Evolutionary conservation across 225 moss, liverwort and hornwort genomes (phyloP).

Genomic region (Polytrichum formosum): DNA sequence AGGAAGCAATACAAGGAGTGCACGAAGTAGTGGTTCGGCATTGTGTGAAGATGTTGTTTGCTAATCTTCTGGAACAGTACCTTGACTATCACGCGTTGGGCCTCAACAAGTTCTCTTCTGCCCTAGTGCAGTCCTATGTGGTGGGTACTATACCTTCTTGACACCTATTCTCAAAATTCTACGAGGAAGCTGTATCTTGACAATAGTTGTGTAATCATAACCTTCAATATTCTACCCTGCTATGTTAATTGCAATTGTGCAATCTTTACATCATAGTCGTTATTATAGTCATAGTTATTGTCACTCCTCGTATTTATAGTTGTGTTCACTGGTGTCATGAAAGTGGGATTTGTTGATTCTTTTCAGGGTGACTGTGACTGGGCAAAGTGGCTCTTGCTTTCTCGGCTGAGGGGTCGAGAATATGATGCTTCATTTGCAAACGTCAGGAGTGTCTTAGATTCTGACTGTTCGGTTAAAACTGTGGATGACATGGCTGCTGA

Average conservation of each 20-base stretch:
- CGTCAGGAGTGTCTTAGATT: conserved; percentile 37
- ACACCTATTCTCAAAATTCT: background rate
- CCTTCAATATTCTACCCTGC: too few species aligned
- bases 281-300: too few species aligned
- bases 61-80: conserved; percentile 19
- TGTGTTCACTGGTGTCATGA: background rate
- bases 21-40: conserved; percentile 28
- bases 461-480: conserved; percentile 21
- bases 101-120: conserved; percentile 15
- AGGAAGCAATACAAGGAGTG: conserved; percentile 25
- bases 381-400: conserved; percentile 66
- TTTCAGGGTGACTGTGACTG: conserved; percentile 63
- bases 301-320: background rate
- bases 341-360: conserved; percentile 16
- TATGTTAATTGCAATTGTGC: too few species aligned
- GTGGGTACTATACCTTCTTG: conserved; percentile 9
- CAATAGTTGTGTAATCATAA: too few species aligned
- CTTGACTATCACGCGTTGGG: conserved; percentile 20
- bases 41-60: conserved; percentile 18
- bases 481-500: conserved; percentile 59
- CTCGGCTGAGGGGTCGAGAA: conserved; percentile 53
- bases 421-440: conserved; percentile 77
- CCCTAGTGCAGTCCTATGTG: conserved; percentile 17
- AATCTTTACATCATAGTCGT: too few species aligned
- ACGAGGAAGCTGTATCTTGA: too few species aligned